These are phyloP conservation scores for Circinella umbellata DNA, from an alignment of 371 early-diverging fungal species.

Conservation along the genomic window DNA sequence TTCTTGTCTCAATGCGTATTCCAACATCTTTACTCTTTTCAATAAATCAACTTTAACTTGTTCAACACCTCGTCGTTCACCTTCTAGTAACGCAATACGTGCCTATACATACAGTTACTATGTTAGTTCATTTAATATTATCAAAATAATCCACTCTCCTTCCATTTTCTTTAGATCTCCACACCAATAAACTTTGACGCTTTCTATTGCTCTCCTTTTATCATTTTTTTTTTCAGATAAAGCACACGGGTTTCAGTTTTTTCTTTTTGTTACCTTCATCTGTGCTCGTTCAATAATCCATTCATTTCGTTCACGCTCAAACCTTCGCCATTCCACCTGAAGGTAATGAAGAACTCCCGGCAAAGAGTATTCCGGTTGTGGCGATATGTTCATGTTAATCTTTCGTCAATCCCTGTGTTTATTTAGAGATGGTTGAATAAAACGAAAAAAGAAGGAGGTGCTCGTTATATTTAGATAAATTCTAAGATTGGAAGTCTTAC, in stretches of 20 bases:
- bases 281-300: constrained; percentile 89
- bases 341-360: constrained; percentile 85
- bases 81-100: constrained; percentile 80
- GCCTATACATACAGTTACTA: constrained; percentile 47
- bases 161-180: no score
- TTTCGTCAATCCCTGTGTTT: no score
- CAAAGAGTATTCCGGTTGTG: constrained; percentile 67
- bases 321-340: constrained; percentile 85
- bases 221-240: background rate
- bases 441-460: no score
- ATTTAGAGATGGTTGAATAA: no score
- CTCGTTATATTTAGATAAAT: no score
- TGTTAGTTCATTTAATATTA: no score
- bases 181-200: no score
- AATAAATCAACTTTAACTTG: constrained; percentile 77
- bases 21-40: constrained; percentile 88
- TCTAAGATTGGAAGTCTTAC: no score
- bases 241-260: no score
- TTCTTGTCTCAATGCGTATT: constrained; percentile 81
- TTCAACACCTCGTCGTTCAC: constrained; percentile 83
- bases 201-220: background rate
- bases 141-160: no score
- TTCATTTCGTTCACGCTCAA: constrained; percentile 87
- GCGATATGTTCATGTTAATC: constrained; percentile 5
- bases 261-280: constrained; percentile 67